Conservation (phyloP, 768 basidiomycete species). For the Psilocybe cubensis region DNA sequence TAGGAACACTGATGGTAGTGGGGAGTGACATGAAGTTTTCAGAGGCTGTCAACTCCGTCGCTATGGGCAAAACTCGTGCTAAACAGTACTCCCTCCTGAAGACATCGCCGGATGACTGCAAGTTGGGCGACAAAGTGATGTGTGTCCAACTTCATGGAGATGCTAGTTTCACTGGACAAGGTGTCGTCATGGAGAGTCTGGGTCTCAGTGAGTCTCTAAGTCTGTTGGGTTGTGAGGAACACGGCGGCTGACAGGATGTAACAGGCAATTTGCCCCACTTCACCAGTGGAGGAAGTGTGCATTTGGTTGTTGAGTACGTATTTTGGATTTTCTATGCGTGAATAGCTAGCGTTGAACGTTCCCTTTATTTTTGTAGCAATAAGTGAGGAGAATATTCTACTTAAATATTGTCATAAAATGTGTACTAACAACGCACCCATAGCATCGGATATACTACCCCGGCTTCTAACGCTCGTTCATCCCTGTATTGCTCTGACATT, state of each 20-base stretch:
- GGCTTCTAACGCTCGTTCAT: constrained; percentile 81
- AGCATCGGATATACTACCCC: constrained; percentile 95
- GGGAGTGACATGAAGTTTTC: too few species aligned
- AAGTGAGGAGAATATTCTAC: constrained; percentile 43
- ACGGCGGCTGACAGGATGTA: not conserved
- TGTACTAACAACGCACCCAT: constrained; percentile 3
- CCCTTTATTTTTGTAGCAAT: constrained; percentile 44
- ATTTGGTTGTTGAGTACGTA: constrained; percentile 85
- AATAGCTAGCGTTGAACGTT: not conserved
- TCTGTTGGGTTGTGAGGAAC: not conserved
- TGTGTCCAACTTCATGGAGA: constrained; percentile 93
- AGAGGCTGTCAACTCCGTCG: constrained; percentile 91
- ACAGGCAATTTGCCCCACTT: constrained; percentile 88
- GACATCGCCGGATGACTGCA: constrained; percentile 55
- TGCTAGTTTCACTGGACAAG: constrained; percentile 90
- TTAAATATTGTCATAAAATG: not conserved
- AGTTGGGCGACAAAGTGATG: constrained; percentile 74
- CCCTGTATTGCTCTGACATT: constrained; percentile 84
- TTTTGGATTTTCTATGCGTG: not conserved
- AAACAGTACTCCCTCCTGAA: constrained; percentile 86
- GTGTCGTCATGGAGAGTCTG: constrained; percentile 86
- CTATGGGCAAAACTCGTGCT: constrained; percentile 86
- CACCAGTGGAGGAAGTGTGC: constrained; percentile 88
- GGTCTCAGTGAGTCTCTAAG: constrained; percentile 65
- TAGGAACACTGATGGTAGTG: too few species aligned